phyloP scores from a whole-genome alignment of 169 alveolate species.

The Cryptosporidium sp. region DNA sequence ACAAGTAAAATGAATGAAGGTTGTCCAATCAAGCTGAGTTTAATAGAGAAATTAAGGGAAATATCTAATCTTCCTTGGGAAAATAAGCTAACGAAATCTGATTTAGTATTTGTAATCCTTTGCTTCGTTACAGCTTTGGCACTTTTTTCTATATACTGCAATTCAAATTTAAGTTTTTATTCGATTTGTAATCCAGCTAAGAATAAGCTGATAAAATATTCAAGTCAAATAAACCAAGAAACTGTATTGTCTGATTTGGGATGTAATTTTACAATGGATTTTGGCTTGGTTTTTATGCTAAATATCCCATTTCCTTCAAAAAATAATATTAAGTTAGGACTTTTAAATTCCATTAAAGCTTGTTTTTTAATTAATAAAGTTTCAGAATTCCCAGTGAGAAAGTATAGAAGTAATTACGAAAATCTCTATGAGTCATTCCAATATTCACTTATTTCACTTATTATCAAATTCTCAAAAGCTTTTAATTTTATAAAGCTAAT shows the following conservation, averaged over 20 bases:
- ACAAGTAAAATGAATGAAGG: not conserved
- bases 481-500: not conserved
- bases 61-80: constrained; percentile 47
- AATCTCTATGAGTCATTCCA: constrained; percentile 19
- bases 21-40: constrained; percentile 33
- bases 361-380: constrained; percentile 38
- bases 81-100: constrained; percentile 40
- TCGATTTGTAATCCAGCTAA: not conserved
- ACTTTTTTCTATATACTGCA: constrained; percentile 29
- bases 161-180: constrained; percentile 11
- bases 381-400: constrained; percentile 19
- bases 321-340: not conserved
- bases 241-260: constrained; percentile 19
- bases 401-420: not conserved
- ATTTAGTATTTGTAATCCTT: not conserved
- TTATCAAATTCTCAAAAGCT: not conserved
- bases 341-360: constrained; percentile 37
- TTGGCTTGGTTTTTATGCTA: constrained; percentile 28
- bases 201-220: constrained; percentile 1
- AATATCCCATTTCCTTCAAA: constrained; percentile 49
- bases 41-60: constrained; percentile 6
- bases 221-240: not conserved
- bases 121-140: constrained; percentile 7
- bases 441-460: not conserved
- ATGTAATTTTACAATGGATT: constrained; percentile 43